Evolutionary conservation across 2,329 filamentous ascomycete genomes (phyloP), one percentile per base, ranked within the genome.

Genomic region (Rhinocladiella similis): DNA sequence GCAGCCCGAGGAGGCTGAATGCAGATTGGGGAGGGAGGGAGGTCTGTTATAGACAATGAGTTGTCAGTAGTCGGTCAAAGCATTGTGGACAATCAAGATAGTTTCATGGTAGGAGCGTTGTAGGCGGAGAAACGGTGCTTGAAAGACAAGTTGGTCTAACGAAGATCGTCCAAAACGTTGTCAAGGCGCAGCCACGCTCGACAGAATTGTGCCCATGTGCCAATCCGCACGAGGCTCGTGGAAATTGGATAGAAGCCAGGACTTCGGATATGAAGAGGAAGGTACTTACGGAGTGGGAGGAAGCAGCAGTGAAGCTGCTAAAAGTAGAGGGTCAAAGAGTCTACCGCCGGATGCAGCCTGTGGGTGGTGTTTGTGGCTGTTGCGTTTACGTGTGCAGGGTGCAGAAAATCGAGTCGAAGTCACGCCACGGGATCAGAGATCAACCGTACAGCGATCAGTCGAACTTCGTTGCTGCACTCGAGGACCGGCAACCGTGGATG

Each of bases 371-470:
- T 43, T 27, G 19, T 35, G 25, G 22, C 13, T 49, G 50, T 48
- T 29, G 22, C 47, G 27, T 43, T 48, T 27, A 52, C 50, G 39
- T 27, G 20, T 43, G 39, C 33, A 47, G 41, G 35, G 33, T 29
- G 51, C 53, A 59, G 45, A 27, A n/a, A 47, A 27, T 47, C 14
- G 25, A 47, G 45, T n/a, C 38, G n/a, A n/a, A 59, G 35, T 43
- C 47, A 60, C 54, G 50, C 61, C 61, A 63, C 61, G 61, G 61
- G 61, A 60, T 54, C 61, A 62, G 50, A 60, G 61, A 60, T 61
- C 61, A 53, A 63, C 61, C 61, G 59, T 63, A 63, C 61, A 60
- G 61, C 50, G 54, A 52, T 20, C 13, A 51, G 48, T 55, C 42
- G 47, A 35, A 56, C 20, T 53, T 42, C 42, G 47, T 42, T 20